Conservation (phyloP, 83 land plant genomes). For the Picea abies region DNA sequence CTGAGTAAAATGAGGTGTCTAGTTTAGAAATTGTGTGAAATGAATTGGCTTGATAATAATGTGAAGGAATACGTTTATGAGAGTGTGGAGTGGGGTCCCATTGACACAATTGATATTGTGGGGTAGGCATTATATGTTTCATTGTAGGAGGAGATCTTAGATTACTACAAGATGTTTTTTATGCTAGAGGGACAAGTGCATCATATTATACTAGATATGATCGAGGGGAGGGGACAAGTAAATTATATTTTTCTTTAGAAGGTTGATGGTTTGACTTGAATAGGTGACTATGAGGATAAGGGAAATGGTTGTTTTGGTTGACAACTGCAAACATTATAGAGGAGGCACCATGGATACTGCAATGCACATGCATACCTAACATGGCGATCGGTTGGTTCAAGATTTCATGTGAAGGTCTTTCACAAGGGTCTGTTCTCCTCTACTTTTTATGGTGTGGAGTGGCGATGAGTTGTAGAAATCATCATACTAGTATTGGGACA, state of each 20-base stretch:
- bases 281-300: constrained; percentile 95
- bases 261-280: constrained; percentile 91
- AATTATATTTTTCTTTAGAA: constrained; percentile 82
- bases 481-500: too few relatives aligned
- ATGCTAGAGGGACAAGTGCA: constrained; percentile 85
- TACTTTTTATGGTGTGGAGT: constrained; percentile 97
- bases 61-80: constrained; percentile 77
- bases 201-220: constrained; percentile 76
- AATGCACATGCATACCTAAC: constrained; percentile 90
- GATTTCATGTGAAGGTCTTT: constrained; percentile 88
- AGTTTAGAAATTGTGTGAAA: constrained; percentile 80
- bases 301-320: constrained; percentile 93
- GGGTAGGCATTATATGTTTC: constrained; percentile 98
- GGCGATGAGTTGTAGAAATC: too few relatives aligned
- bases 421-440: constrained; percentile 85
- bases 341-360: constrained; percentile 99
- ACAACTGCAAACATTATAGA: constrained; percentile 68
- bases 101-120: constrained; percentile 86
- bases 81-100: constrained; percentile 63
- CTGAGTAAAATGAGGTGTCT: constrained; percentile 60
- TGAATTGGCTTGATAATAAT: constrained; percentile 87
- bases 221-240: constrained; percentile 35
- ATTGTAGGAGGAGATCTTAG: constrained; percentile 87
- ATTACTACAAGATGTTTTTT: constrained; percentile 88
- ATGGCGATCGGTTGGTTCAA: constrained; percentile 88